Evolutionary conservation across 225 moss, liverwort and hornwort genomes (phyloP).

Genomic region (Thuidium tamariscinum): DNA sequence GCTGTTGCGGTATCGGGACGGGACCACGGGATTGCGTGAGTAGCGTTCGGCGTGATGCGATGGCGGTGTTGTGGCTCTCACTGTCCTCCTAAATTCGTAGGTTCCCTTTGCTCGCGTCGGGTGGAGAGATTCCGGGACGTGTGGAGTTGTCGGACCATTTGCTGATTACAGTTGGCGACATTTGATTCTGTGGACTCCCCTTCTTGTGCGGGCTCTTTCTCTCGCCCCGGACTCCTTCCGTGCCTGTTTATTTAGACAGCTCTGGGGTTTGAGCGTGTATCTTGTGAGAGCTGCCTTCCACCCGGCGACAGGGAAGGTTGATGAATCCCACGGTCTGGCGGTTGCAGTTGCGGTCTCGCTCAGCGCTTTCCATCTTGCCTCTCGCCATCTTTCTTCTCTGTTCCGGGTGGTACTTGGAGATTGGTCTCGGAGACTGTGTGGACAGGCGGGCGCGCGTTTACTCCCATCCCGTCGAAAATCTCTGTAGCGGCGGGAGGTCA

Average conservation of each 20-base stretch:
- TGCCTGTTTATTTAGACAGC: neutral
- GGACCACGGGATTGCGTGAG: neutral
- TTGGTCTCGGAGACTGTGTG: neutral
- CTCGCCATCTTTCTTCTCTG: neutral
- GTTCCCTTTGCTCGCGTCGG: neutral
- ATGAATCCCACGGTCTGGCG: constrained; percentile 5
- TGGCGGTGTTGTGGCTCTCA: neutral
- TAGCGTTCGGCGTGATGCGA: neutral
- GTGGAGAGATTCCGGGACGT: neutral
- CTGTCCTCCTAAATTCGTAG: neutral
- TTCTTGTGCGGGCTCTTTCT: neutral
- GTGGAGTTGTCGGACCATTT: neutral
- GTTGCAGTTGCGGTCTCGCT: neutral
- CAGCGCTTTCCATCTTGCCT: neutral
- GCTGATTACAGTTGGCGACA: neutral
- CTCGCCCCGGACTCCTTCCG: neutral
- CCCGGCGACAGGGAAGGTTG: neutral
- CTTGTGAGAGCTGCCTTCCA: neutral
- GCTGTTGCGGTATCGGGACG: neutral
- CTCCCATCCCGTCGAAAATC: neutral
- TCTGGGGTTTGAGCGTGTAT: neutral
- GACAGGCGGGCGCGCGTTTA: neutral
- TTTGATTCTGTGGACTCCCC: neutral
- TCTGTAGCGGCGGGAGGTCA: neutral
- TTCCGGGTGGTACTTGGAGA: neutral